Evolutionary conservation across 331 rosid species (phyloP), one percentile per base, ranked within the genome.

Genomic region (Stylosanthes scabra): DNA sequence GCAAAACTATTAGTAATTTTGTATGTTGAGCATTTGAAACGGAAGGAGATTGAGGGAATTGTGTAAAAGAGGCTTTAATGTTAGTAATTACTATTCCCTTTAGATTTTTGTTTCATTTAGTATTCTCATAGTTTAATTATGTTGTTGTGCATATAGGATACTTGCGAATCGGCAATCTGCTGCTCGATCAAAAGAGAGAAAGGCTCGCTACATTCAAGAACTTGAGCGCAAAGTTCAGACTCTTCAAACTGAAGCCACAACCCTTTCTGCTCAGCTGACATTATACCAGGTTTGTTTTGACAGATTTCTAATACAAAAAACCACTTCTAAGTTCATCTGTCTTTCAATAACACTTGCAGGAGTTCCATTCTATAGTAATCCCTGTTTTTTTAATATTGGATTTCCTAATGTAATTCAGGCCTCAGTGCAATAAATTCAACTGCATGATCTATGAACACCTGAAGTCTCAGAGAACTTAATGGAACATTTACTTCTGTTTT

Each of bases 161-260:
- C 79, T 93, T 67, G 98, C 98, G 0, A 93, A 93, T 85, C 82
- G 98, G 74, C 98, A 90, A 78, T 93, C 97, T 54, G 97, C 98
- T 75, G 91, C 98, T 63, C 96, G 98, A 62, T 93, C 98, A 1
- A 93, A 93, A 72, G 98, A 93, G 98, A 82, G 98, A 74, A 90
- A 93, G 80, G 90, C 97, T 3, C 89, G 90, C 39, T 93, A 93
- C 64, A 93, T 87, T 74, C 96, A 90, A 71, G 97, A 93, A 81
- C 92, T 93, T 45, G 98, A 93, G 83, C 93, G 96, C 80, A 93
- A 90, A 80, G 96, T 93, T 79, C 96, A 93, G 86, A 88, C 93
- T 49, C 98, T 93, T 74, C 98, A 90, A 80, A 90, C 96, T 13
- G 98, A 93, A 83, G 98, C 98, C 14, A 93, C 98, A 57, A 93